Evolutionary conservation across 164 flowering plant genomes (phyloP), one percentile per base, ranked within the genome.

Genomic region (Litsea cubeba): DNA sequence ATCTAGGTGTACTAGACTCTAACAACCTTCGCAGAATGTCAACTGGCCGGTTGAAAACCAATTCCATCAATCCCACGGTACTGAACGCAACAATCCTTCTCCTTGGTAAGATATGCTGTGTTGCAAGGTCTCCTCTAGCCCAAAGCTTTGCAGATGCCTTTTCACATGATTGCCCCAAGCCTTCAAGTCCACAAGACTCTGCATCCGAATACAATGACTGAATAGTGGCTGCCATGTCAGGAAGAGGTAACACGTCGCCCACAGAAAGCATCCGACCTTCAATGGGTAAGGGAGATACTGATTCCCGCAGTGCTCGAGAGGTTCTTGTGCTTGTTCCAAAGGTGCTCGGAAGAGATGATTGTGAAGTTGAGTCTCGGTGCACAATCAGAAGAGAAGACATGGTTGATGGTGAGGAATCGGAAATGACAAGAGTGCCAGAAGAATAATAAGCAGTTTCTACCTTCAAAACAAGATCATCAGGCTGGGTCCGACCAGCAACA

Each of bases 251-350:
- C 62, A 91, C 86, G 85, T 95, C 97, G 30, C 95, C 92, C 71
- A 92, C 97, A 86, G 70, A 88, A 73, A 95, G 98, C 96, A 93
- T 93, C 75, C 97, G 82, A 10, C 99, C 99, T 78, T 93, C 99
- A 76, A 95, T 72, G 14, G 98, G 97, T 68, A 95, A 69, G 17
- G 98, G 86, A 62, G 89, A 89, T 22, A 93, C 89, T 49, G 84
- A 80, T 85, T 95, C 99, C 74, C 97, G 79, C 72, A 95, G 80
- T 65, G 98, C 99, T 67, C 90, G 84, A 54, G 88, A 84, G 79
- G 85, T 83, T 83, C 94, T 88, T 40, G 81, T 75, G 78, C 81
- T 76, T 62, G 82, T 73, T 35, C 93, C 95, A 49, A 83, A 76
- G 77, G 79, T 79, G 76, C 85, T 83, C 7, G 87, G 70, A 25